Percentiles rank a stretch among this genome's conserved stretches.
phyloP scores from a whole-genome alignment of 177 flowering plant genomes.

The Vitis hybrid region DNA sequence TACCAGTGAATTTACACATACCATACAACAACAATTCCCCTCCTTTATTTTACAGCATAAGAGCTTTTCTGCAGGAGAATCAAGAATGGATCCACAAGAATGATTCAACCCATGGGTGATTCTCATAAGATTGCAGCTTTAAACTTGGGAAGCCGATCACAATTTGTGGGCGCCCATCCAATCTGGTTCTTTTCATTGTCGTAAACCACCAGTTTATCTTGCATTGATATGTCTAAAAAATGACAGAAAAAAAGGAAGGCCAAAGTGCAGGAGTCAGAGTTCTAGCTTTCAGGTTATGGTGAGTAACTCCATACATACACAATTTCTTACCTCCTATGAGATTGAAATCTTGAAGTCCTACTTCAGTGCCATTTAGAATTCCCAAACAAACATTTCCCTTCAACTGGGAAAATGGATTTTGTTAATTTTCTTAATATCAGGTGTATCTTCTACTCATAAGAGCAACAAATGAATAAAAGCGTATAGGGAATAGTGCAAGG shows the following conservation, averaged over 20 bases:
- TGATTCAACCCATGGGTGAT: background rate
- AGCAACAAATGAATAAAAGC: background rate
- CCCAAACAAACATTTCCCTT: constrained; percentile 87
- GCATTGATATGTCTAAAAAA: constrained; percentile 71
- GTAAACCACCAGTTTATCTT: constrained; percentile 71
- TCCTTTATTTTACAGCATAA: background rate
- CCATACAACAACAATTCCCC: background rate
- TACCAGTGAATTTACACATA: background rate
- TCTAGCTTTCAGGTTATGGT: no score
- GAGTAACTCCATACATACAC: background rate
- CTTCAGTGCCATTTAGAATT: constrained; percentile 71
- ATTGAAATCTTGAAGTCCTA: constrained; percentile 48
- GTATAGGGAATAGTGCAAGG: background rate
- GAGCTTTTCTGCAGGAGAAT: background rate
- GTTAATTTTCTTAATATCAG: background rate
- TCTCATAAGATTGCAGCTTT: constrained; percentile 11
- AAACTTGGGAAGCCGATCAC: constrained; percentile 63
- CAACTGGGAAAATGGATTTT: constrained; percentile 31
- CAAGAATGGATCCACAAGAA: background rate
- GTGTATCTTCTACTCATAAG: background rate
- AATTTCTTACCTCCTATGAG: constrained; percentile 75
- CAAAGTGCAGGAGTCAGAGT: background rate
- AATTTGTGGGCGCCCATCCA: constrained; percentile 76
- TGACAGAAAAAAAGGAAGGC: background rate
- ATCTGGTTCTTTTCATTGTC: constrained; percentile 73